Evolutionary conservation across 192 early-diverging fungal species (phyloP).

Genomic region (Umbelopsis ramanniana): DNA sequence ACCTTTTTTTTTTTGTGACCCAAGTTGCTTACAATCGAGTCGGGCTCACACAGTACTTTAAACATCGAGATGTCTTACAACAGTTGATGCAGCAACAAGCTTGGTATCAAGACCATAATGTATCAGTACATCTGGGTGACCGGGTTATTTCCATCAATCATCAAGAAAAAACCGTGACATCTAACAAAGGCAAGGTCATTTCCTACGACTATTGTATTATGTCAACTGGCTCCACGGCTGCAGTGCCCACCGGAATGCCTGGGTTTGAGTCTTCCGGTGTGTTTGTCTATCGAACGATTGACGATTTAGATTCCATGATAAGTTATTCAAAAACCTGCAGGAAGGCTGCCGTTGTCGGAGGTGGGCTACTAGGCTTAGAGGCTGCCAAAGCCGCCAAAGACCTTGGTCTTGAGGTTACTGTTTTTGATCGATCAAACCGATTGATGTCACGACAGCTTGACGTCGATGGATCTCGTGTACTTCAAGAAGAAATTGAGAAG

Average conservation of each 20-base stretch:
- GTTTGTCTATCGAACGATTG: conserved; percentile 69
- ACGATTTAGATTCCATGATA: conserved; percentile 62
- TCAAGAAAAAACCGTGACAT: conserved; percentile 40
- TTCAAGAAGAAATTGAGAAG: conserved; percentile 57
- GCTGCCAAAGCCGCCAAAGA: conserved; percentile 66
- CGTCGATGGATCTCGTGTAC: conserved; percentile 50
- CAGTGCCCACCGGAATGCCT: conserved; percentile 56
- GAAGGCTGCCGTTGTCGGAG: conserved; percentile 64
- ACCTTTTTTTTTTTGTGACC: not conserved
- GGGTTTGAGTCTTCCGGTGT: conserved; percentile 52
- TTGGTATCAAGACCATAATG: conserved; percentile 60
- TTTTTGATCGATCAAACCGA: conserved; percentile 57
- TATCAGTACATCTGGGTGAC: conserved; percentile 45
- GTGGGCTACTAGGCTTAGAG: conserved; percentile 72
- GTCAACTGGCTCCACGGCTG: conserved; percentile 62
- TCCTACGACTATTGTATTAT: conserved; percentile 61
- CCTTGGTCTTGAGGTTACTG: conserved; percentile 51
- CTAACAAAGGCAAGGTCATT: conserved; percentile 26
- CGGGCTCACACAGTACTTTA: conserved; percentile 66
- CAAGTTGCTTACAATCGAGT: conserved; percentile 68
- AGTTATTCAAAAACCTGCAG: conserved; percentile 29
- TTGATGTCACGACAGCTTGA: conserved; percentile 65
- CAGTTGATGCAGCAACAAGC: conserved; percentile 48
- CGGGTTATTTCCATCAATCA: conserved; percentile 47
- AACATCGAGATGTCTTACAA: conserved; percentile 47